Conservation (phyloP, 129 eudicot species). For the Flaveria ramosissima region DNA sequence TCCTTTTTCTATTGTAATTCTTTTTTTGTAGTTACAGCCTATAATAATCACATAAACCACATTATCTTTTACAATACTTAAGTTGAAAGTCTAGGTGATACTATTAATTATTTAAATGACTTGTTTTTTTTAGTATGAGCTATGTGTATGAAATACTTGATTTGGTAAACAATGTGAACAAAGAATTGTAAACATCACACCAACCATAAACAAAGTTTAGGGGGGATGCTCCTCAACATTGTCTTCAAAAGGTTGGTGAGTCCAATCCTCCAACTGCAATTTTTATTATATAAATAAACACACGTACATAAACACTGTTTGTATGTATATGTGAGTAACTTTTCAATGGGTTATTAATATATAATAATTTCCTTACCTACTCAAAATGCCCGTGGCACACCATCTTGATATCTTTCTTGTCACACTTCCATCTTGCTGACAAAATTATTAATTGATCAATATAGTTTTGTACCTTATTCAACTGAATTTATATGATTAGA, state of each 20-base stretch:
- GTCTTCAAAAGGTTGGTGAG: conserved; percentile 21
- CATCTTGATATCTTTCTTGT: neutral
- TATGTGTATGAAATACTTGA: neutral
- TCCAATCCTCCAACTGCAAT: neutral
- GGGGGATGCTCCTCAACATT: conserved; percentile 11
- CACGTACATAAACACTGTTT: neutral
- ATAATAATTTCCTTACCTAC: neutral
- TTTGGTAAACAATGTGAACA: conserved; percentile 21
- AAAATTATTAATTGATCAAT: neutral
- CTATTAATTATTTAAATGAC: too few species aligned
- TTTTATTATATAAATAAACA: neutral
- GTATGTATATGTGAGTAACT: neutral
- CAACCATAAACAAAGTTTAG: conserved; percentile 2
- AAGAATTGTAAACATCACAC: conserved; percentile 15
- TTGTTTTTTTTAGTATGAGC: too few species aligned
- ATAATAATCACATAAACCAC: too few species aligned
- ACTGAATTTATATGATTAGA: neutral
- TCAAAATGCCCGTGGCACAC: conserved; percentile 13
- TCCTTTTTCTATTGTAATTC: too few species aligned
- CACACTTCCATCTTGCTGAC: neutral
- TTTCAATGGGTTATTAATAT: neutral
- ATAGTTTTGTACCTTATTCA: neutral
- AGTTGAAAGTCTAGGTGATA: too few species aligned
- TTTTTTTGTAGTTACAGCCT: too few species aligned
- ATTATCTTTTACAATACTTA: too few species aligned